A percentile compares a stretch with the other conserved stretches of the same genome.
Conservation (phyloP, 2,329 filamentous ascomycete genomes). For the Akanthomyces muscarius region DNA sequence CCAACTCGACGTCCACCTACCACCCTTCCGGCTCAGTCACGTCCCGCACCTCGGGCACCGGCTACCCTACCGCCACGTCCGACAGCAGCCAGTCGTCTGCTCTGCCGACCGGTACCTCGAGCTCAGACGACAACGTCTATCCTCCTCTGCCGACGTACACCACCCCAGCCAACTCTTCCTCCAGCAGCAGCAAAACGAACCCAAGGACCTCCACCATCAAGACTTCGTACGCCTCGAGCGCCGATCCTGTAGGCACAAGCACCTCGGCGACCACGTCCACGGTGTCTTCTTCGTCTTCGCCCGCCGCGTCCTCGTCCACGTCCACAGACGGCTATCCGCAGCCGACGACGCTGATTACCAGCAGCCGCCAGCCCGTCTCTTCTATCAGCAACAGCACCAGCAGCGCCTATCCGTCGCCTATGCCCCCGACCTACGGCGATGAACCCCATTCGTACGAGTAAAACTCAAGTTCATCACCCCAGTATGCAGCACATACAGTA, state of each 20-base stretch:
- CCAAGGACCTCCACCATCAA: neutral
- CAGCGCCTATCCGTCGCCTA: constrained; percentile 1
- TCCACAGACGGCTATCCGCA: neutral
- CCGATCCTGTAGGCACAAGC: neutral
- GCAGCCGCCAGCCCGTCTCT: neutral
- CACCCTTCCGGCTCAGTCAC: neutral
- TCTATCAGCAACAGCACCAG: neutral
- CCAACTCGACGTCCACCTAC: constrained; percentile 1
- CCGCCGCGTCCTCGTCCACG: neutral
- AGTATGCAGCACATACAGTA: neutral
- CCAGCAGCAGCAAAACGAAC: neutral
- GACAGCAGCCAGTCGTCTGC: neutral
- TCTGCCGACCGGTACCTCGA: neutral
- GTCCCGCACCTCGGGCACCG: neutral
- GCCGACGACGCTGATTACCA: neutral
- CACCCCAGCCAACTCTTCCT: neutral
- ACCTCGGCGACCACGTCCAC: neutral
- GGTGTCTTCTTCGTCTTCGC: neutral
- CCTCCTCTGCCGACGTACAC: neutral
- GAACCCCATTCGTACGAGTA: constrained; percentile 5
- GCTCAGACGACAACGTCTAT: neutral
- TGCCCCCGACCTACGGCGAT: neutral
- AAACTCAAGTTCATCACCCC: too few species aligned
- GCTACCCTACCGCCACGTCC: neutral
- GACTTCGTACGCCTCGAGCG: neutral